Percentiles rank a stretch among this genome's conserved stretches.
Evolutionary conservation across 805 yeast species (phyloP).

Genomic region (Kazachstania viticola): DNA sequence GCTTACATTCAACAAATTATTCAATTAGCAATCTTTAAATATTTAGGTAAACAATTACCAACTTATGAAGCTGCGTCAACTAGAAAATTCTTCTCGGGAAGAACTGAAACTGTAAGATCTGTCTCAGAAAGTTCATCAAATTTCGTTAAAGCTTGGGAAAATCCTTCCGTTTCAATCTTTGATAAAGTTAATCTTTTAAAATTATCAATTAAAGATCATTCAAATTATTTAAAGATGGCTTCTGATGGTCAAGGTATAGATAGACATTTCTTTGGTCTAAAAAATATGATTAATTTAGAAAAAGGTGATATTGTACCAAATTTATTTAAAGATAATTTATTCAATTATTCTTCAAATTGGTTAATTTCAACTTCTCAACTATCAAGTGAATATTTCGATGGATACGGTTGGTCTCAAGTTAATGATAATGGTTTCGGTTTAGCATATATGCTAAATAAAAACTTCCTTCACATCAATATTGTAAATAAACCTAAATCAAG

Average conservation of each 20-base stretch:
- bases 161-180: constrained; percentile 32
- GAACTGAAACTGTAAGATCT: constrained; percentile 88
- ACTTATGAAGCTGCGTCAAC: constrained; percentile 96
- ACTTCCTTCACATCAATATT: constrained; percentile 78
- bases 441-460: constrained; percentile 83
- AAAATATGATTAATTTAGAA: constrained; percentile 44
- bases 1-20: constrained; percentile 84
- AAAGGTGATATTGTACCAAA: constrained; percentile 49
- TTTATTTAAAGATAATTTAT: constrained; percentile 69
- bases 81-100: constrained; percentile 74
- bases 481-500: constrained; percentile 41
- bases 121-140: constrained; percentile 60
- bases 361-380: constrained; percentile 80
- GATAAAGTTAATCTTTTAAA: constrained; percentile 60
- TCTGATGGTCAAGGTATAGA: constrained; percentile 83
- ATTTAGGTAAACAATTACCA: constrained; percentile 70
- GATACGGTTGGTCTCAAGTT: constrained; percentile 95
- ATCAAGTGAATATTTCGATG: constrained; percentile 73
- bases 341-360: constrained; percentile 73
- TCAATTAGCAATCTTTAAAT: constrained; percentile 82
- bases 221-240: constrained; percentile 61
- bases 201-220: constrained; percentile 64
- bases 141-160: constrained; percentile 67
- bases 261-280: constrained; percentile 85
- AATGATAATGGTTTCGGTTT: constrained; percentile 87